Evolutionary conservation across 2,329 filamentous ascomycete genomes (phyloP), one percentile per base, ranked within the genome.

Genomic region (Beauveria pseudobassiana): DNA sequence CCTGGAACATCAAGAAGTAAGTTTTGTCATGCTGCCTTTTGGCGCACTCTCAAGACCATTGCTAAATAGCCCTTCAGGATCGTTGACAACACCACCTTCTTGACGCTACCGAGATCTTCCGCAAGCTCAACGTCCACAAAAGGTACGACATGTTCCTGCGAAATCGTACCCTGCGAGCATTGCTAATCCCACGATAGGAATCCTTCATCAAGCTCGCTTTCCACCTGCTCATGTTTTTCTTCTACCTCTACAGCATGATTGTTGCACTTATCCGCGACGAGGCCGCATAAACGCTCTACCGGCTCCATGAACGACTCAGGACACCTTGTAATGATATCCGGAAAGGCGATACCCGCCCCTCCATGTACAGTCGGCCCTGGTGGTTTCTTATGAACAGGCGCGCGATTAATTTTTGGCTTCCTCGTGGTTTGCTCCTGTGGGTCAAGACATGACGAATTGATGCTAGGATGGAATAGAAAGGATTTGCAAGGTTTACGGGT

Each of bases 221-320:
- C 84, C 95, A 99, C 78, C 82, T 99, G 64, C 77, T 99, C 79
- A 97, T 99, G 92, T 99, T 99, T 86, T 99, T 99, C 87, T 99
- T 98, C 86, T 99, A 99, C 80, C 89, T 99, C 62, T 96, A 96
- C 85, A 96, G 90, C 87, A 96, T 95, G 90, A 95, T 95, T 69
- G 93, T 97, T 66, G 93, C 95, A 67, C 84, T 99, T 65, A 99
- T 99, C 81, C 88, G 89, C 73, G 95, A 98, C 77, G 95, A 99
- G 80, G 86, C 89, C 64, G 85, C 92, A 77, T 96, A 88, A 87
- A 55, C 62, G 61, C 38, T 30, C 26, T 14, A 45, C 22, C 52
- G 30, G 14, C 38, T 54, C 49, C 48, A 34, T 48, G 14, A 38
- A 49, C 49, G 61, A 62, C 38, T 52, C 49, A 43, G 45, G 42